These are phyloP conservation scores for Phytophthora litchii DNA, from an alignment of 352 stramenopile genomes.

Conservation along the genomic window DNA sequence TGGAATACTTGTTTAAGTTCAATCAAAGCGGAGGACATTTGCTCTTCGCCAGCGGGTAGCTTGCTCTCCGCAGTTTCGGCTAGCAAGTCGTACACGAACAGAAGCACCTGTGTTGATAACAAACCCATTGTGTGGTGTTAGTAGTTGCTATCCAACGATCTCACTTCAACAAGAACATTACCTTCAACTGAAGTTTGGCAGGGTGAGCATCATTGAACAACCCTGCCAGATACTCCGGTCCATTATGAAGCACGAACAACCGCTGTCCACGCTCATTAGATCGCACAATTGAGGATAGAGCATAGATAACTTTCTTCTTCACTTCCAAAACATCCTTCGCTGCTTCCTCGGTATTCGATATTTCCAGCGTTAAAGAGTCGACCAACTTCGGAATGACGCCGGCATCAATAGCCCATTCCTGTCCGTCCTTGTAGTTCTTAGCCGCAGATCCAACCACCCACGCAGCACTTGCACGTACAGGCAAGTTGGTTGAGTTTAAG, in stretches of 20 bases:
- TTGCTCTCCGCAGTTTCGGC: constrained; percentile 41
- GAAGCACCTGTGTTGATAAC: constrained; percentile 40
- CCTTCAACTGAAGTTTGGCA: constrained; percentile 69
- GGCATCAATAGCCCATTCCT: constrained; percentile 81
- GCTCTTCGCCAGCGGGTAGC: constrained; percentile 6
- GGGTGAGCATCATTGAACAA: constrained; percentile 55
- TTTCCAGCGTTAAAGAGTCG: constrained; percentile 52
- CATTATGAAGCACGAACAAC: constrained; percentile 59
- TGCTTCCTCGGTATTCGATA: constrained; percentile 16
- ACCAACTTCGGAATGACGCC: constrained; percentile 75
- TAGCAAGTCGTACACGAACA: constrained; percentile 78
- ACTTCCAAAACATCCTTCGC: constrained; percentile 59
- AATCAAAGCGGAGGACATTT: constrained; percentile 34
- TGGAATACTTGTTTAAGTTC: constrained; percentile 56
- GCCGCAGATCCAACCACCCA: constrained; percentile 80
- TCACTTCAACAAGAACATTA: constrained; percentile 21
- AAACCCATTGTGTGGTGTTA: constrained; percentile 3
- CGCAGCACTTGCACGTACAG: constrained; percentile 58
- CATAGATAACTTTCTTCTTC: constrained; percentile 87
- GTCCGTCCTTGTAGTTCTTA: constrained; percentile 86
- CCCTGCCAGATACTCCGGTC: constrained; percentile 40
- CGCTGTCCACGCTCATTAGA: constrained; percentile 72
- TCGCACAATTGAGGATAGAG: constrained; percentile 71
- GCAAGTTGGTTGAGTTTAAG: constrained; percentile 73
- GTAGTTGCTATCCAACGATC: neutral